A percentile compares a stretch with the other conserved stretches of the same genome.
These are phyloP conservation scores for Craterostigma plantagineum DNA, from an alignment of 257 asterid genomes.

Conservation along the genomic window DNA sequence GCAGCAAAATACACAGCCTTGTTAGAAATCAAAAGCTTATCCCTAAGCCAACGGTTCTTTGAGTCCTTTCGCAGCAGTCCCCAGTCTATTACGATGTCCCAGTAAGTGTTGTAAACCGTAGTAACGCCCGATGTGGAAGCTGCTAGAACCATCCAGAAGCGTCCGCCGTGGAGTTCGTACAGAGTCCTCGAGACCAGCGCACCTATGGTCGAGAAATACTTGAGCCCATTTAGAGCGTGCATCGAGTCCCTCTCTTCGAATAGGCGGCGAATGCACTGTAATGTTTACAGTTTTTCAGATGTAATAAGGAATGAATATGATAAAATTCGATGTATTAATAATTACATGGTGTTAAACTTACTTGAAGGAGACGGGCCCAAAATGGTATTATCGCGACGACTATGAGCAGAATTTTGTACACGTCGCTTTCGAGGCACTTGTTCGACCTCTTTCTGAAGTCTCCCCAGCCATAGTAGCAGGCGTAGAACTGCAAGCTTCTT, in stretches of 20 bases:
- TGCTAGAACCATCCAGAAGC: conserved; percentile 31
- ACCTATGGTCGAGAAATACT: conserved; percentile 45
- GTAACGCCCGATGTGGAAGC: conserved; percentile 44
- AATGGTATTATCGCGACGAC: conserved; percentile 47
- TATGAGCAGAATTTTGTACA: conserved; percentile 21
- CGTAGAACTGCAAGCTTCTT: conserved; percentile 48
- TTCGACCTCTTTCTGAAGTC: conserved; percentile 32
- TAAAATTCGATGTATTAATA: too few relatives aligned
- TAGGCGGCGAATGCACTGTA: conserved; percentile 51
- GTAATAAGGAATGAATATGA: too few relatives aligned
- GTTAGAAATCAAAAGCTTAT: conserved; percentile 47
- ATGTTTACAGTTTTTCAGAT: not conserved
- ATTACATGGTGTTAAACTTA: conserved; percentile 3
- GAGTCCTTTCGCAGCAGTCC: conserved; percentile 41
- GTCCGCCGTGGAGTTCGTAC: conserved; percentile 11
- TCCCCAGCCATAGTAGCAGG: conserved; percentile 60
- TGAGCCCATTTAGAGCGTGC: conserved; percentile 40
- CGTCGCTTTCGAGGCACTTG: conserved; percentile 10
- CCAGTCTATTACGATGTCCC: conserved; percentile 83
- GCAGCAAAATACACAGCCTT: conserved; percentile 52
- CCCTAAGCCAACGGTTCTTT: conserved; percentile 68
- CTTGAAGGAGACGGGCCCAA: conserved; percentile 61
- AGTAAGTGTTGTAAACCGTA: conserved; percentile 41
- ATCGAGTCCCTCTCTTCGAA: conserved; percentile 28
- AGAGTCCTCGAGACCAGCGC: conserved; percentile 59